Evolutionary conservation across 176 grass and related monocot species (phyloP), one percentile per base, ranked within the genome.

Genomic region (Phoenix dactylifera): DNA sequence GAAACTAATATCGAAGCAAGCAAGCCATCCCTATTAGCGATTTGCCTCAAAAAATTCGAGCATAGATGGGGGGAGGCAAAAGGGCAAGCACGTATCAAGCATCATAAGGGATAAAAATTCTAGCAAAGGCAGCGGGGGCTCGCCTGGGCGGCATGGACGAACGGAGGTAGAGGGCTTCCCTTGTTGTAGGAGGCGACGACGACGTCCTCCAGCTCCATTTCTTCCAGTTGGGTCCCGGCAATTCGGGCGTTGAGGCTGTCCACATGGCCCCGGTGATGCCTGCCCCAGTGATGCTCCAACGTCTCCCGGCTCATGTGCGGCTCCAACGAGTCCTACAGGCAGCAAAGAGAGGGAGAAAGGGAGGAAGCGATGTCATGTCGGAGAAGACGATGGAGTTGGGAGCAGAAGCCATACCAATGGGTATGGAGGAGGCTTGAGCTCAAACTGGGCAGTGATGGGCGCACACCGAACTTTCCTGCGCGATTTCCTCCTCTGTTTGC

Each of bases 221-320:
- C 76, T 49, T 89, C 78, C 78, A 86, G 82, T 58, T 85, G 29
- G 6, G 83, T 97, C 57, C 81, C 87, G 72, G 62, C 76, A 2
- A 91, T 78, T 63, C 83, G 84, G 16, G 50, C 64, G 1, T 97
- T 97, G 51, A 91, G 87, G 72, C 78, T 68, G 23, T 82, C 87
- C 22, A 97, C 55, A 4, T 97, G 78, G 52, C 26, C 50, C 16
- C 65, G 66, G 17, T 96, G 86, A 58, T 90, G 87, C 49, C 77
- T 58, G 51, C 82, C 77, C 86, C 86, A 96, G 55, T 96, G 92
- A 70, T 79, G 70, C 51, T 78, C 69, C 59, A 90, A 60, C 15
- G 83, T 85, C 63, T 90, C 83, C 50, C 70, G 79, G 77, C 90
- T 95, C 66, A 95, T 81, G 74, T 90, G 73, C 2, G 90, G 90